Evolutionary conservation across 768 basidiomycete species (phyloP), one percentile per base, ranked within the genome.

Genomic region (Termitomyces heimii): DNA sequence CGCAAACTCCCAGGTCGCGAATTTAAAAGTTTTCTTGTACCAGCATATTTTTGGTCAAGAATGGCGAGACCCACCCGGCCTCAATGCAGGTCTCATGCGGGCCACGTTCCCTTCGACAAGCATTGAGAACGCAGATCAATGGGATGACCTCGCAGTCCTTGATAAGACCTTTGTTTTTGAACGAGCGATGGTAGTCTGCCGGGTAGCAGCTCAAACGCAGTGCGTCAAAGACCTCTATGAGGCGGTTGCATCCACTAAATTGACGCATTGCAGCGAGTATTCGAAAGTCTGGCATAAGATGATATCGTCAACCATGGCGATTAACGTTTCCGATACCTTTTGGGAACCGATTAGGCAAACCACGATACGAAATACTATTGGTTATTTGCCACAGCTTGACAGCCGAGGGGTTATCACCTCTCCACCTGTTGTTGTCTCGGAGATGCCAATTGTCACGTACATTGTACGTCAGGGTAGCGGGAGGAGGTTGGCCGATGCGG

Each of bases 151-250:
- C 31, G 71, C 74, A 13, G 61, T 52, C 10, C 62, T 75, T n/a
- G 66, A 70, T 24, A 69, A 68, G n/a, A 85, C 83, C 6, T 80
- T 83, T 68, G 77, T 84, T 43, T 86, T 90, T 63, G 81, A 85
- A 32, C 77, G 80, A 14, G 77, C 82, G 3, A 72, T 89, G 54
- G 71, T 90, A 54, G 73, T 83, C n/a, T 85, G 84, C 67, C 81
- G 89, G 20, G 77, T 77, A 32, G 83, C 86, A 1, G 82, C 88
- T 3, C 85, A 86, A 68, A 60, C 62, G 28, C 69, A 75, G 76
- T 76, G 52, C 43, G 71, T 65, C 1, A 28, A 54, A 13, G 34
- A 18, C 8, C 8, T 35, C 18, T 20, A 28, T 29, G 22, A 22
- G 39, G 8, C 24, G 13, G 22, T 13, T 34, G 26, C 5, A 13